Percentiles rank a stretch among this genome's conserved stretches.
phyloP scores from a whole-genome alignment of 306 rosid species.

The Castanopsis chinensis region DNA sequence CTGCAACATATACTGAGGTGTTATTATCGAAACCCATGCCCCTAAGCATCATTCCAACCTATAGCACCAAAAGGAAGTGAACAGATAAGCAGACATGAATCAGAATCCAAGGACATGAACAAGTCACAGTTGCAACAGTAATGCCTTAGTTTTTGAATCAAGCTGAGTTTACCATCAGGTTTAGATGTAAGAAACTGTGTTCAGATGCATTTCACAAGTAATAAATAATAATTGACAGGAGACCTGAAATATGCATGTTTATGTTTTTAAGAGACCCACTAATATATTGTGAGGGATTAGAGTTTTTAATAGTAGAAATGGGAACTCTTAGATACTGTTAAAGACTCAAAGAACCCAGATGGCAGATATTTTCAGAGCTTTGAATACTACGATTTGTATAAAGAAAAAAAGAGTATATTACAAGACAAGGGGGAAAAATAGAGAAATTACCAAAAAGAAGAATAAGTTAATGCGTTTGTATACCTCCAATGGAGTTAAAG shows the following conservation, averaged over 20 bases:
- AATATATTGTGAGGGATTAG: not conserved
- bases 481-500: constrained; percentile 97
- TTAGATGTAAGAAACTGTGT: not conserved
- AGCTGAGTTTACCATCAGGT: not conserved
- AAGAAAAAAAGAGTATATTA: not conserved
- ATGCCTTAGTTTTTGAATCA: not conserved
- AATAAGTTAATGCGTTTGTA: not conserved
- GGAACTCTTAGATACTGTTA: not conserved
- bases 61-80: constrained; percentile 25
- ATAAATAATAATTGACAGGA: not conserved
- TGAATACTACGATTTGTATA: not conserved
- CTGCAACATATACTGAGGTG: constrained; percentile 82
- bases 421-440: not conserved
- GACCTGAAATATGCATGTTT: not conserved
- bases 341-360: not conserved
- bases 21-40: constrained; percentile 97
- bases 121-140: not conserved
- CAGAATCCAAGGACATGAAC: not conserved
- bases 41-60: constrained; percentile 98
- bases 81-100: not conserved
- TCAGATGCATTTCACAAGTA: not conserved
- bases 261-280: not conserved
- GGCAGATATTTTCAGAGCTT: not conserved
- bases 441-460: not conserved
- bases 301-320: not conserved